Conservation (phyloP, 129 eudicot genomes). For the Pseudognaphalium luteoalbum region DNA sequence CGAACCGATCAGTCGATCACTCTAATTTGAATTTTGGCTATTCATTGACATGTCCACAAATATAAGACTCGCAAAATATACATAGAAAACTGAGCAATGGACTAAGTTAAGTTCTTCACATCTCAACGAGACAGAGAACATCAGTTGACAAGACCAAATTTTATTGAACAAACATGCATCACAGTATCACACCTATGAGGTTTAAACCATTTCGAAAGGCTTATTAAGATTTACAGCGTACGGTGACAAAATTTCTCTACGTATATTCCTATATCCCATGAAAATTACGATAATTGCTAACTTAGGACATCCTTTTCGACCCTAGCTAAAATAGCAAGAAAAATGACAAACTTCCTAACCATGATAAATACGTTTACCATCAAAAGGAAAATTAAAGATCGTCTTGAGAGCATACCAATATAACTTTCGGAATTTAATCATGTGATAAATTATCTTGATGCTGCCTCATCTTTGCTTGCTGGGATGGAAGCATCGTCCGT, state of each 20-base stretch:
- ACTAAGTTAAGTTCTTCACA: not conserved
- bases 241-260: not conserved
- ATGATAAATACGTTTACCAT: not conserved
- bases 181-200: not conserved
- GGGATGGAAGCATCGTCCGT: slow-evolving; percentile 19
- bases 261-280: not conserved
- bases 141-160: not conserved
- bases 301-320: not conserved
- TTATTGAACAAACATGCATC: not conserved
- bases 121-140: not conserved
- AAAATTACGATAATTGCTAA: not conserved
- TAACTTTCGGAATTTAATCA: slow-evolving; percentile 7
- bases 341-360: slow-evolving; percentile 9
- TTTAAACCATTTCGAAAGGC: not conserved
- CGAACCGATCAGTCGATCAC: not conserved
- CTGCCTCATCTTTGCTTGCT: slow-evolving; percentile 16
- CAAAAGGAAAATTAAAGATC: not conserved
- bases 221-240: not conserved
- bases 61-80: not conserved
- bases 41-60: not conserved
- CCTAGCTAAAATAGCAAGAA: not conserved
- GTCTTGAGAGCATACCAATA: slow-evolving; percentile 17
- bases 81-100: not conserved
- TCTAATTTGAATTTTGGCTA: not conserved
- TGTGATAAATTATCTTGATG: slow-evolving; percentile 24